phyloP scores from a whole-genome alignment of 2,329 filamentous ascomycete species.

The Arthrobotrys iridis region DNA sequence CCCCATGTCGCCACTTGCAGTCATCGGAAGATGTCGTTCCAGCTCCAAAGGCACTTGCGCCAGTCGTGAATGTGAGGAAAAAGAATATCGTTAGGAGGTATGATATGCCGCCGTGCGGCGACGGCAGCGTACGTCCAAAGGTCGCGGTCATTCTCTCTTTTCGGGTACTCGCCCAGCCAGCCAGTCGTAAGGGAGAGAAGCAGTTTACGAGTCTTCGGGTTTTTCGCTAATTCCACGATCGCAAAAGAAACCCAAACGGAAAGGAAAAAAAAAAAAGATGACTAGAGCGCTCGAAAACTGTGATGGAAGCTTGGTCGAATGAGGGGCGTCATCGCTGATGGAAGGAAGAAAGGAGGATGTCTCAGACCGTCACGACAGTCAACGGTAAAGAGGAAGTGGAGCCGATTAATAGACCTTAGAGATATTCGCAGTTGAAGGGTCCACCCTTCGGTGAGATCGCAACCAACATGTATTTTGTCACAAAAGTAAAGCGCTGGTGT shows the following conservation, averaged over 20 bases:
- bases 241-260: conserved; percentile 14
- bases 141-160: conserved; percentile 25
- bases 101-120: conserved; percentile 25
- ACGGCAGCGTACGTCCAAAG: conserved; percentile 37
- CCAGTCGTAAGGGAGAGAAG: conserved; percentile 8
- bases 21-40: conserved; percentile 51
- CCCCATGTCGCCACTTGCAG: conserved; percentile 53
- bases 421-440: conserved; percentile 42
- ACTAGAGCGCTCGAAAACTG: conserved; percentile 31
- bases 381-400: conserved; percentile 32
- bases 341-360: conserved; percentile 22
- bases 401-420: conserved; percentile 29
- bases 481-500: conserved; percentile 18
- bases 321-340: conserved; percentile 47
- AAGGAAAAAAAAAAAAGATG: background rate
- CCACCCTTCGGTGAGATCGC: conserved; percentile 34
- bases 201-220: conserved; percentile 13
- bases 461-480: conserved; percentile 35
- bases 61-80: conserved; percentile 42
- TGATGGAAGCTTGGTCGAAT: conserved; percentile 33
- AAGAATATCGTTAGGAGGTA: conserved; percentile 43
- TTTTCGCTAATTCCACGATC: conserved; percentile 7
- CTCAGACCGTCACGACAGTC: conserved; percentile 32
- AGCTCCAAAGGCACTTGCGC: conserved; percentile 49
- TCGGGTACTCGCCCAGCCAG: conserved; percentile 6